Evolutionary conservation across 2,329 filamentous ascomycete species (phyloP).

Genomic region (Neonectria sp.): DNA sequence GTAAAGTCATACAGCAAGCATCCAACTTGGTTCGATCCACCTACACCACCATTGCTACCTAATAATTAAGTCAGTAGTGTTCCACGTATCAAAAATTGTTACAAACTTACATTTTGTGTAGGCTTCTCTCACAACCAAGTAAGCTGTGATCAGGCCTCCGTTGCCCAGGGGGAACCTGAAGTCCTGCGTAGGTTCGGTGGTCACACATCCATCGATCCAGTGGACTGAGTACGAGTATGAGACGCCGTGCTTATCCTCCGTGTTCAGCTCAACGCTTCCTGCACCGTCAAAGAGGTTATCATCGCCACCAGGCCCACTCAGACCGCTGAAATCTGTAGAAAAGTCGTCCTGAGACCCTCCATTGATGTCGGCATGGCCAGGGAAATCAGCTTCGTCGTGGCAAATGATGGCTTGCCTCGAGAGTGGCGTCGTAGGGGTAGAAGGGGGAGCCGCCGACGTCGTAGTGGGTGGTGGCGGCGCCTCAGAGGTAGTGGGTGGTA

Average conservation of each 20-base stretch:
- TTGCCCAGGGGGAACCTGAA: conserved; percentile 38
- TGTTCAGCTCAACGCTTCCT: conserved; percentile 9
- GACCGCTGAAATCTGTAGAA: conserved; percentile 18
- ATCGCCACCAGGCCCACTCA: conserved; percentile 2
- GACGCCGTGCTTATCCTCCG: conserved; percentile 30
- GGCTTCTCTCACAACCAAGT: conserved; percentile 38
- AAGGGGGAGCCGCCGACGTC: not conserved
- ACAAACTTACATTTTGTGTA: conserved; percentile 41
- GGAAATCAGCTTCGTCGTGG: conserved; percentile 37
- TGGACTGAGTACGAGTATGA: conserved; percentile 35
- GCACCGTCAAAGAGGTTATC: conserved; percentile 11
- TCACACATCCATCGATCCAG: conserved; percentile 41
- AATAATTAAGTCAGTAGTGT: not conserved
- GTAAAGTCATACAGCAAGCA: conserved; percentile 27
- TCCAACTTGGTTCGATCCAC: conserved; percentile 22
- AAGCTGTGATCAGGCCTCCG: conserved; percentile 35
- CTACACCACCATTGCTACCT: conserved; percentile 26
- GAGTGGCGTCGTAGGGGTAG: conserved; percentile 19
- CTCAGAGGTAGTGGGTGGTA: not conserved
- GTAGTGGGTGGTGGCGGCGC: not conserved
- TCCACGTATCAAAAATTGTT: not conserved
- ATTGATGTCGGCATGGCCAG: conserved; percentile 33
- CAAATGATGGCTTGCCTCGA: conserved; percentile 26
- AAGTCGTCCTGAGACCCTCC: conserved; percentile 23
- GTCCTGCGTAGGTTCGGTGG: conserved; percentile 28